Evolutionary conservation across 345 rosid genomes (phyloP).

Genomic region (Gossypium herbaceum): DNA sequence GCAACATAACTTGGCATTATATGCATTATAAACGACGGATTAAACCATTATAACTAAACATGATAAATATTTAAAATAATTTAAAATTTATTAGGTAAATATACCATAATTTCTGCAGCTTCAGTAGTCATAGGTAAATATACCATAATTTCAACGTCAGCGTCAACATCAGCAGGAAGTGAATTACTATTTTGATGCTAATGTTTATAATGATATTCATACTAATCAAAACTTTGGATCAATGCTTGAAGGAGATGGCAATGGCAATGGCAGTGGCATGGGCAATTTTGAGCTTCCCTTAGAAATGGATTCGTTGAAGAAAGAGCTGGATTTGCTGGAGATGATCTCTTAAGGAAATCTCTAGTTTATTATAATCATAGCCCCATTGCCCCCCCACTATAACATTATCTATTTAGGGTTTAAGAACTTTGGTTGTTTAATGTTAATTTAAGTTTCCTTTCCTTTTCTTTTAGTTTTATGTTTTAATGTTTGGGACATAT

Average conservation of each 20-base stretch:
- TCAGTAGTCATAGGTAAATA: too few species aligned
- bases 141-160: not conserved
- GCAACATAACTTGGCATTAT: too few species aligned
- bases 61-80: too few species aligned
- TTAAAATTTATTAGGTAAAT: too few species aligned
- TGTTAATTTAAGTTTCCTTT: not conserved
- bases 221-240: conserved; percentile 17
- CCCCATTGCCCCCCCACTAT: too few species aligned
- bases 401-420: not conserved
- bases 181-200: not conserved
- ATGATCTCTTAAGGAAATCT: conserved; percentile 27
- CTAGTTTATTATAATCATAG: not conserved
- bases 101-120: too few species aligned
- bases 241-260: conserved; percentile 22
- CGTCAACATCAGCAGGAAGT: not conserved
- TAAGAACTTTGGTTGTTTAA: not conserved
- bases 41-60: too few species aligned
- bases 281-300: conserved; percentile 15
- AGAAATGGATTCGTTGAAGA: conserved; percentile 20
- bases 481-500: not conserved
- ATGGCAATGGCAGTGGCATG: not conserved
- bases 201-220: conserved; percentile 1
- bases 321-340: conserved; percentile 39
- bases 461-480: not conserved
- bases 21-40: too few species aligned